Percentiles rank a stretch among this genome's conserved stretches.
Conservation (phyloP, 1,284 basidiomycete species). For the Boletus austroedulis region DNA sequence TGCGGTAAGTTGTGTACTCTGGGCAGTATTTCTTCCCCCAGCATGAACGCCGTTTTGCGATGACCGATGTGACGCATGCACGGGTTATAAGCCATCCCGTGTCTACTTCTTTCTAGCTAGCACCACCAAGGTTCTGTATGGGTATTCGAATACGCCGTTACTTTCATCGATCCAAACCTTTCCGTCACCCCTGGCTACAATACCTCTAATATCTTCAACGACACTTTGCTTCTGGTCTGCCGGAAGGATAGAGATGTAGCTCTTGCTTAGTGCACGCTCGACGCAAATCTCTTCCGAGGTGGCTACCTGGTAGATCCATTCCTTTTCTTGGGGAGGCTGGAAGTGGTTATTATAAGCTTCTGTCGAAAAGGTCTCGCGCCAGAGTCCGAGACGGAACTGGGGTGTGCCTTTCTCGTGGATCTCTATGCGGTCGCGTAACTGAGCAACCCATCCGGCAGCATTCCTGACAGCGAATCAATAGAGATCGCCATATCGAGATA, state of each 20-base stretch:
- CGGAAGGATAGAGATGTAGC: conserved; percentile 63
- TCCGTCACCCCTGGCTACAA: conserved; percentile 47
- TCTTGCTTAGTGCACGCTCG: conserved; percentile 69
- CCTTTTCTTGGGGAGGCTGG: conserved; percentile 50
- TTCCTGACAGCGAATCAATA: conserved; percentile 41
- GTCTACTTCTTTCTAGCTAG: conserved; percentile 40
- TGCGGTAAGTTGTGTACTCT: conserved; percentile 68
- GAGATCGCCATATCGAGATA: too few relatives aligned
- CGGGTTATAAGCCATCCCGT: background rate
- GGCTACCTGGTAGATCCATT: conserved; percentile 49
- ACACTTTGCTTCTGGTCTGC: conserved; percentile 53
- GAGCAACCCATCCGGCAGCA: conserved; percentile 62
- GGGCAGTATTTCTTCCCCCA: conserved; percentile 87
- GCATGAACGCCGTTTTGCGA: conserved; percentile 47
- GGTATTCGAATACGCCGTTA: conserved; percentile 51
- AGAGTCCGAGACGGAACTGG: conserved; percentile 69
- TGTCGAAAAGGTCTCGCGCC: conserved; percentile 63
- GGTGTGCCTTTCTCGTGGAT: conserved; percentile 63
- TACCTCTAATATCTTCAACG: conserved; percentile 45
- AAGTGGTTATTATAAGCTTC: conserved; percentile 54
- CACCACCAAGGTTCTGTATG: conserved; percentile 50
- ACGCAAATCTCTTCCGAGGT: conserved; percentile 51
- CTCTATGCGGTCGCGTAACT: conserved; percentile 64
- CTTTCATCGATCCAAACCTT: conserved; percentile 48
- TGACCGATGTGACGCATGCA: background rate